Evolutionary conservation across 2,329 filamentous ascomycete species (phyloP), one percentile per base, ranked within the genome.

Genomic region (Alternaria triticina): DNA sequence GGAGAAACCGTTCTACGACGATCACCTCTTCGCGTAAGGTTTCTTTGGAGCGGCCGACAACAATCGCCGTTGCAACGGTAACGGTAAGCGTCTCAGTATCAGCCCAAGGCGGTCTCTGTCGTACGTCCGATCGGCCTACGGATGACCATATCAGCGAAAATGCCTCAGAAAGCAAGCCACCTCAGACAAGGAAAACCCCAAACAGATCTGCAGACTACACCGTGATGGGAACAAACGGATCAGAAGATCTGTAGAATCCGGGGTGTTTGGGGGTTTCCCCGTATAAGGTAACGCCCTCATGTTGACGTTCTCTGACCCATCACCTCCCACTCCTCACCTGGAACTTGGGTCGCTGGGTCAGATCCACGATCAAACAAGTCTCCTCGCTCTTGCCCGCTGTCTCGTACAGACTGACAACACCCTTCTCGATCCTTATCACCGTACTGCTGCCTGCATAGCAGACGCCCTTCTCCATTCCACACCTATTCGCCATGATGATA

Each of bases 401-500:
- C 0, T 91, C 91, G 57, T 90, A 93, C 0, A 94, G 84, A 52
- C 81, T 88, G 10, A 93, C 88, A 46, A 89, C 87, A 0, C 90
- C 91, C 6, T 83, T 79, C 10, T 87, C 82, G 28, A 95, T 86
- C 4, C 89, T 88, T 28, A 94, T 78, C 0, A 94, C 89, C 0
- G 89, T 86, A 64, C 90, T 93, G 0, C 90, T 93, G 0, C 92
- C 92, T 0, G 91, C 89, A 77, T 93, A 96, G 0, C 87, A 85
- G 0, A 85, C 89, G 0, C 88, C 85, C 6, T 83, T 86, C 69
- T 95, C 92, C 1, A 81, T 83, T 0, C 92, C 92, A 28, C 85
- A 86, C 4, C 92, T 85, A 74, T 96, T 95, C 47, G 88, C 88
- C 66, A 94, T 86, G 0, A 94, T 84, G 0, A 94, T 83, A 40